Base-by-base conservation (phyloP, 495 filamentous ascomycete genomes). In the Paragyromitra xinjiangensis region DNA sequence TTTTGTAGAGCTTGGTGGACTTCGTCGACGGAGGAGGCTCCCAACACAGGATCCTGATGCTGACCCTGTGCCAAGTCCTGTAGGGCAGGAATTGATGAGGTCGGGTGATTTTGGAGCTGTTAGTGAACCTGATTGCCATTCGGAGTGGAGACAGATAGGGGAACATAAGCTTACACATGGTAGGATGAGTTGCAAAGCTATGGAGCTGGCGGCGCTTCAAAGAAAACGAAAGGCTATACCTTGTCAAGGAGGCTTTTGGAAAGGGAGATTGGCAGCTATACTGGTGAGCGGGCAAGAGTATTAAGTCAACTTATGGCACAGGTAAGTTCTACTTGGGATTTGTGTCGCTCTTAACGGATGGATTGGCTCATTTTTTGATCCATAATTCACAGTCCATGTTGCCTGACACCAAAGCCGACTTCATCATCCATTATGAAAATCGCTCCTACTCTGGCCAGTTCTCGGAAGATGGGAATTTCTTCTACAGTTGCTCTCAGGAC, bases 391-490 rank as follows among this genome's bases (percentile, higher is more conserved):
- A 89, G 86, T 85, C 85, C 6, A 87, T 91, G 85, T 86, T 90
- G 51, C 95, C 95, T 3, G 88, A 88, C 2, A 92, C 92, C 0
- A 88, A 88, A 9, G 90, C 95, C 0, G 94, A 98, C 80, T 93
- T 92, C 79, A 91, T 97, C 76, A 92, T 98, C 62, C 91, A 97
- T 72, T 95, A 93, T 79, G 88, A 93, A 65, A 87, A 90, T 14
- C 90, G 92, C 61, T 94, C 94, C 68, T 98, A 97, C 82, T 97
- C 94, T 14, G 95, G 95, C 5, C 95, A 99, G 83, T 99, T 98
- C 82, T 97, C 93, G 0, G 92, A 95, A 67, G 95, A 99, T 78
- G 95, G 95, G 6, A 97, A 97, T 85, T 98, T 98, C 85, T 99
- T 97, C 84, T 99, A 97, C 83, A 91, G 91, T n/a, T 95, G 92